Conservation (phyloP, 2,329 filamentous ascomycete genomes). For the Tolypocladium ovalisporum region DNA sequence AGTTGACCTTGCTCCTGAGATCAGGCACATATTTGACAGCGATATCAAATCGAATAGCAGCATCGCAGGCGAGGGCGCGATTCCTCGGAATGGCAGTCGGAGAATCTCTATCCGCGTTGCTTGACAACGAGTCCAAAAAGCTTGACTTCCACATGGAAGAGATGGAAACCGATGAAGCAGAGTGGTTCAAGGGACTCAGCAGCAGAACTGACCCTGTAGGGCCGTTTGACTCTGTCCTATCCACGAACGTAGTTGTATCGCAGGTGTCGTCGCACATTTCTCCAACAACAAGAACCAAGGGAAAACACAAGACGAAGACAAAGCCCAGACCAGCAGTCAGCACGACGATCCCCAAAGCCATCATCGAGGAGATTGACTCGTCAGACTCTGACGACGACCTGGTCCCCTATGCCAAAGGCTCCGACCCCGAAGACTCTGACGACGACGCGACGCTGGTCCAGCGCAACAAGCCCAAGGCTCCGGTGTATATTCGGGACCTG, state of each 20-base stretch:
- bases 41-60: conserved; percentile 74
- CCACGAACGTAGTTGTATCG: conserved; percentile 4
- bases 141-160: conserved; percentile 83
- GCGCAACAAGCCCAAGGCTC: conserved; percentile 70
- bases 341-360: conserved; percentile 26
- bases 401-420: conserved; percentile 71
- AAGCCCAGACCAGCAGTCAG: conserved; percentile 15
- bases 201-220: conserved; percentile 53
- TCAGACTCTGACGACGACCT: conserved; percentile 56
- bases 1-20: conserved; percentile 57
- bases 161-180: conserved; percentile 58
- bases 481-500: conserved; percentile 84
- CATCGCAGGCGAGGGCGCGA: conserved; percentile 63
- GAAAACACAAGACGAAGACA: conserved; percentile 4
- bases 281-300: conserved; percentile 4
- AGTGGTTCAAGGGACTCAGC: conserved; percentile 62
- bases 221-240: conserved; percentile 36
- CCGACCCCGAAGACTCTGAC: conserved; percentile 82
- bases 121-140: conserved; percentile 56
- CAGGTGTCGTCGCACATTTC: neutral
- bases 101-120: conserved; percentile 54
- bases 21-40: conserved; percentile 64
- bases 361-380: conserved; percentile 56
- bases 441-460: conserved; percentile 83
- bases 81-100: conserved; percentile 86